Conservation (phyloP, 2,329 filamentous ascomycete genomes). For the Paracamarosporium sp. region DNA sequence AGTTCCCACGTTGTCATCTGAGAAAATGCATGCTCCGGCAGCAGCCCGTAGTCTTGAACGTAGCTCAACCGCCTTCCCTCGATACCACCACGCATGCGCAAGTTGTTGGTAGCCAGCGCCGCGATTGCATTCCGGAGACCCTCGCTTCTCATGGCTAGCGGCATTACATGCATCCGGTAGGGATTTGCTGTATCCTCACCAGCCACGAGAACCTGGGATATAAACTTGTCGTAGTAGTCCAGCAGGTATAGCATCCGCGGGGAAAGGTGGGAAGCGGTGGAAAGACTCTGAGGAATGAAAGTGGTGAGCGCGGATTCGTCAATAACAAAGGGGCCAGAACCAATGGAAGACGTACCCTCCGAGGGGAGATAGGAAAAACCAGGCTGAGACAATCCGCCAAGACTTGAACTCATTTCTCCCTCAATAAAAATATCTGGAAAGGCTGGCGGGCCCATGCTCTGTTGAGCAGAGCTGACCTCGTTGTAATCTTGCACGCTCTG, state of each 20-base stretch:
- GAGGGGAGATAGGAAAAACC: conserved; percentile 48
- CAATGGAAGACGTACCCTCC: conserved; percentile 50
- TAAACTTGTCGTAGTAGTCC: conserved; percentile 91
- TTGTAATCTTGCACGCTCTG: conserved; percentile 53
- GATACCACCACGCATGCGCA: conserved; percentile 81
- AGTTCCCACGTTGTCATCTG: conserved; percentile 45
- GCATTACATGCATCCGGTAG: conserved; percentile 82
- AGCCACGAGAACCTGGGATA: conserved; percentile 89
- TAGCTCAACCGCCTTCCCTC: conserved; percentile 48
- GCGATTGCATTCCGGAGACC: conserved; percentile 93
- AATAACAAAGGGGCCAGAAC: conserved; percentile 46
- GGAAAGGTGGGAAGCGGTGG: conserved; percentile 66
- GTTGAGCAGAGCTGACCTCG: conserved; percentile 44
- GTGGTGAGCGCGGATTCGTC: conserved; percentile 48
- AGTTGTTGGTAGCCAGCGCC: conserved; percentile 85
- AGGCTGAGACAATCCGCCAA: conserved; percentile 44
- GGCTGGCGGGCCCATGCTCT: conserved; percentile 42
- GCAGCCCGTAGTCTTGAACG: conserved; percentile 36
- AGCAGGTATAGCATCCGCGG: conserved; percentile 86
- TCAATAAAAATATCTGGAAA: conserved; percentile 48
- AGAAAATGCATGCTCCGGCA: conserved; percentile 47
- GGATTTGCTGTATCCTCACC: conserved; percentile 86
- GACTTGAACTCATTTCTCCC: conserved; percentile 47
- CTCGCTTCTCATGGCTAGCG: conserved; percentile 76
- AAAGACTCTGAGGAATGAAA: conserved; percentile 53